Conservation (phyloP, 78 protist genomes). For the slime mould (Dictyostelium discoideum) region dicty_2.7 NC_007089.4:1643501-1644000, state of each 20-base stretch:
- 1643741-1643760: constrained; percentile 86
- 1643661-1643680: constrained; percentile 94
- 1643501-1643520: constrained; percentile 89
- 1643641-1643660: constrained; percentile 90
- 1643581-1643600: constrained; percentile 57
- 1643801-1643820: constrained; percentile 96
- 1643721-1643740: constrained; percentile 77
- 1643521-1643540: constrained; percentile 25
- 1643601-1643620: constrained; percentile 90
- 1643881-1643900: constrained; percentile 53
- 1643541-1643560: constrained; percentile 80
- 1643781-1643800: constrained; percentile 92
- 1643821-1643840: constrained; percentile 98
- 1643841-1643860: constrained; percentile 85
- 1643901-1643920: constrained; percentile 94
- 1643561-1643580: constrained; percentile 85
- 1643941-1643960: constrained; percentile 88
- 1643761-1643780: constrained; percentile 95
- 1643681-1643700: constrained; percentile 86
- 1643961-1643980: constrained; percentile 91
- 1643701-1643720: constrained; percentile 87
- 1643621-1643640: constrained; percentile 89
- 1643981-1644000: constrained; percentile 97
- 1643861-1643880: constrained; percentile 84
- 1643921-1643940: constrained; percentile 83